phyloP scores from a whole-genome alignment of 2,329 filamentous ascomycete genomes.

The Aureobasidium sp. region DNA sequence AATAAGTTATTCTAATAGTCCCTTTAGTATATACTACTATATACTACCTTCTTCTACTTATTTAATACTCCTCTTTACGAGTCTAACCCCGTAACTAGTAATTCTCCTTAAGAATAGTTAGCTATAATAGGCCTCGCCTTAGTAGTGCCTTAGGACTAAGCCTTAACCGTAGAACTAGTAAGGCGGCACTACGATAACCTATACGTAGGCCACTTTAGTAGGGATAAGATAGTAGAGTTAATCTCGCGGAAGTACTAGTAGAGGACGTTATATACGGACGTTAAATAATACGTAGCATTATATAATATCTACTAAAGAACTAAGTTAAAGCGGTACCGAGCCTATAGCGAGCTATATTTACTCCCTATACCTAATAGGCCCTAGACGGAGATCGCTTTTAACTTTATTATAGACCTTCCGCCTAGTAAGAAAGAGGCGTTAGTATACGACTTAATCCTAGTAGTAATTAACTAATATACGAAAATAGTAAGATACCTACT shows the following conservation, averaged over 20 bases:
- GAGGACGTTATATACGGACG: background rate
- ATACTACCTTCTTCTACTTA: no score
- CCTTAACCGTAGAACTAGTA: no score
- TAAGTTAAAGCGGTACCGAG: background rate
- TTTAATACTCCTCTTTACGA: no score
- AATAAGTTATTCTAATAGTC: no score
- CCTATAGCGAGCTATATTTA: background rate
- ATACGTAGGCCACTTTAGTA: no score
- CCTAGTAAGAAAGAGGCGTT: background rate
- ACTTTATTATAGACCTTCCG: background rate
- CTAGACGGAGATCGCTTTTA: background rate
- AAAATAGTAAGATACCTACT: slow-evolving; percentile 3
- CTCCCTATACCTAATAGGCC: background rate
- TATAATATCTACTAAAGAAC: background rate
- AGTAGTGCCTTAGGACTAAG: no score
- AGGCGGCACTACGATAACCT: no score
- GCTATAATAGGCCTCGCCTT: no score
- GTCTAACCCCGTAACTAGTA: no score
- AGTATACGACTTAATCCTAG: background rate
- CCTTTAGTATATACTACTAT: no score
- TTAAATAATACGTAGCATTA: background rate
- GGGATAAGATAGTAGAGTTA: background rate
- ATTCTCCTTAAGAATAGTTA: no score
- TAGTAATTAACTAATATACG: background rate
- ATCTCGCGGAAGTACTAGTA: background rate